Percentiles rank a stretch among this genome's conserved stretches.
Conservation (phyloP, 2,329 filamentous ascomycete species). For the Truncatella angustata region DNA sequence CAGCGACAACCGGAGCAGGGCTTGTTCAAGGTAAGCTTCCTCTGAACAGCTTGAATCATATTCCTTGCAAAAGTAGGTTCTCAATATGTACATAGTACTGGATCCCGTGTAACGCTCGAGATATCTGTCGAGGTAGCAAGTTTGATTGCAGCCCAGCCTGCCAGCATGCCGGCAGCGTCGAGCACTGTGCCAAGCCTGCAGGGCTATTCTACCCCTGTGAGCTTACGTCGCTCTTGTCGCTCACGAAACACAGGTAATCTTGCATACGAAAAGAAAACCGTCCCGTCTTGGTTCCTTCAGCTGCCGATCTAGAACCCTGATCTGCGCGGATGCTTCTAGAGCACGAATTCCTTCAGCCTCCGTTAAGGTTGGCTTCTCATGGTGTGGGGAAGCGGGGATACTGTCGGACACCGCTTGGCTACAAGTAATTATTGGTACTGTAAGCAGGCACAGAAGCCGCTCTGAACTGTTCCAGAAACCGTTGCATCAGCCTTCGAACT, state of each 20-base stretch:
- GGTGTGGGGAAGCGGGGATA: conserved; percentile 6
- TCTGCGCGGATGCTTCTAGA: background rate
- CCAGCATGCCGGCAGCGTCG: too few relatives aligned
- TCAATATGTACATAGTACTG: too few relatives aligned
- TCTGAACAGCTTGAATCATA: too few relatives aligned
- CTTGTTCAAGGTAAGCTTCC: too few relatives aligned
- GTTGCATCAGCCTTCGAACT: too few relatives aligned
- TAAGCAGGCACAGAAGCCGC: too few relatives aligned
- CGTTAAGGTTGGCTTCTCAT: background rate
- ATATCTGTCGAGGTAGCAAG: too few relatives aligned
- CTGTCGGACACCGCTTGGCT: background rate
- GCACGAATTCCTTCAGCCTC: background rate
- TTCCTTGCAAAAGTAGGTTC: too few relatives aligned
- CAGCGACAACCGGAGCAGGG: too few relatives aligned
- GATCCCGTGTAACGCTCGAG: too few relatives aligned
- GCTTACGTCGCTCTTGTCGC: background rate
- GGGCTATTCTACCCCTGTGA: background rate
- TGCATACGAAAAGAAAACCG: background rate
- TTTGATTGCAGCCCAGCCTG: background rate
- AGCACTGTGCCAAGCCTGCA: background rate
- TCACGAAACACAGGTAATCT: background rate
- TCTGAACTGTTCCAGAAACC: too few relatives aligned
- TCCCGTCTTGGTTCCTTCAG: background rate
- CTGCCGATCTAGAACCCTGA: background rate
- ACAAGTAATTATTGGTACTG: too few relatives aligned